Percentiles rank a stretch among this genome's conserved stretches.
Evolutionary conservation across 164 flowering plant genomes (phyloP).

Genomic region (Berberis thunbergii): DNA sequence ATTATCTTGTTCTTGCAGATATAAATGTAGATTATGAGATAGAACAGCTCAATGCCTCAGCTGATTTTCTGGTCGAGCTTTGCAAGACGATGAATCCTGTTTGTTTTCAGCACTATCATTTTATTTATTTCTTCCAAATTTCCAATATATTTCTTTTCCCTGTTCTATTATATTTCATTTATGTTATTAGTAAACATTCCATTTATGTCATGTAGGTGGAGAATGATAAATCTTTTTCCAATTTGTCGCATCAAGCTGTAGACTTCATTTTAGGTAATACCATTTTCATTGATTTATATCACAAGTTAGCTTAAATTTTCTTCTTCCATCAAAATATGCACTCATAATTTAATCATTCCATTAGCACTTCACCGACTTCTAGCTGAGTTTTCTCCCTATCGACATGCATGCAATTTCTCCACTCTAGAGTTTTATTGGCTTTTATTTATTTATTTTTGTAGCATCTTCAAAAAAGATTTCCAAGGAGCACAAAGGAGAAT

Average conservation of each 20-base stretch:
- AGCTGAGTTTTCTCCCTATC: no score
- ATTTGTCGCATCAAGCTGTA: constrained; percentile 85
- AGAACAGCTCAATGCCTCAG: constrained; percentile 62
- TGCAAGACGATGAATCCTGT: constrained; percentile 43
- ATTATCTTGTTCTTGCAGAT: constrained; percentile 26
- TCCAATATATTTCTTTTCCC: no score
- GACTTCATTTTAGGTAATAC: constrained; percentile 77
- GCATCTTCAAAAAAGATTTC: constrained; percentile 55
- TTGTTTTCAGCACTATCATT: constrained; percentile 4
- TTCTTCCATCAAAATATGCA: no score
- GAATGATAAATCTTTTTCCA: constrained; percentile 32
- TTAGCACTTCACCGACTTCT: no score
- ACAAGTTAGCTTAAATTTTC: no score
- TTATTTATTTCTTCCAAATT: background rate
- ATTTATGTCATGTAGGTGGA: constrained; percentile 29
- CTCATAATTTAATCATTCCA: no score
- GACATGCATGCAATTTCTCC: no score
- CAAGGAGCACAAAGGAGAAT: constrained; percentile 27
- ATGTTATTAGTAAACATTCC: no score
- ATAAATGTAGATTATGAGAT: constrained; percentile 33
- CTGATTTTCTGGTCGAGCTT: constrained; percentile 80
- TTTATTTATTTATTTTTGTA: constrained; percentile 14
- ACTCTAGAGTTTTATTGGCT: background rate
- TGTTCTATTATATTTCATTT: no score
- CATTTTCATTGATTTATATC: background rate